Base-by-base conservation (phyloP, 2,329 filamentous ascomycete genomes). In the Pseudonectria foliicola region DNA sequence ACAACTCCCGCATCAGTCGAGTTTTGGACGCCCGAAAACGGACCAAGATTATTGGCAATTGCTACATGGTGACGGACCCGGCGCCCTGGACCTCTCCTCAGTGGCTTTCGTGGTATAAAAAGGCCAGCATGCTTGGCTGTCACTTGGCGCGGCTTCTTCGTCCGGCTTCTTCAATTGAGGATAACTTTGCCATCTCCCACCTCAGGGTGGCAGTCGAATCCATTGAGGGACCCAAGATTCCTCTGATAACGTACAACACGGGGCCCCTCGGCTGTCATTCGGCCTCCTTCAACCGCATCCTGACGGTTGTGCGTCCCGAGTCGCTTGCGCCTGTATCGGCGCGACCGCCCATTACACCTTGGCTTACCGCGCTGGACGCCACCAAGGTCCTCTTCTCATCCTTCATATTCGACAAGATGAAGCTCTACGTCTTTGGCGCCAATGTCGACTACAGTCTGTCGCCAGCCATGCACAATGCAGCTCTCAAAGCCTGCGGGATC, bases 401-500 rank as follows among this genome's bases (percentile, higher is more conserved):
- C 1, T 83, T 82, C 38, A 66, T 81, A 2, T 73, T 78, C 33
- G 79, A 86, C 27, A 70, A 78, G 0, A 77, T 88, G 67, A 76
- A 80, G 32, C 77, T 85, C 35, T 84, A 82, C 46, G 80, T 88
- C 24, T 75, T 87, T 33, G 84, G 84, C n/a, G 78, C 75, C 35
- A 80, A 80, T 36, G 76, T 84, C 8, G 74, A 70, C 32, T 85
- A 84, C 61, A 86, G 80, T 53, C 57, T 88, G 37, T 87, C 83
- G 0, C 83, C 84, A 1, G 78, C 80, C 6, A 88, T 88, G 82
- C 83, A 89, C 55, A 84, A 79, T 35, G 70, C 79, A 6, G 83
- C 82, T 0, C 77, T 84, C 38, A 65, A 69, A 34, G 72, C 70
- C 1, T 82, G 77, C 44, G 83, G 82, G 0, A 75, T 88, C 54